These are phyloP conservation scores for Plasmodium gonderi DNA, from an alignment of 169 alveolate genomes.

Conservation along the genomic window DNA sequence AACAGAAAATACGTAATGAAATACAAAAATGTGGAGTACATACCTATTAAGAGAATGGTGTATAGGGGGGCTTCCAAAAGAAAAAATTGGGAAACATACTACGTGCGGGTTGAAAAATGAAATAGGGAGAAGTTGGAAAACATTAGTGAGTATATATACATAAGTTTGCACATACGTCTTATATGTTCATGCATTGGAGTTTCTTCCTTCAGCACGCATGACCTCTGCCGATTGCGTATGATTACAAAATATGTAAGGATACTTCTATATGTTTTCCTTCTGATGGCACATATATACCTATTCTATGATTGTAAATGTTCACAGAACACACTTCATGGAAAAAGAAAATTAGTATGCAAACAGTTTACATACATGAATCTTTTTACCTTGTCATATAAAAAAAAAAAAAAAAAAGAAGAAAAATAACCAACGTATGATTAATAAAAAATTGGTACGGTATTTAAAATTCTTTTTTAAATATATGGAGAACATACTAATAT, in stretches of 20 bases:
- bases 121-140: not conserved
- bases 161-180: not conserved
- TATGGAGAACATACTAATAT: not conserved
- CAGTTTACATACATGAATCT: too few species aligned
- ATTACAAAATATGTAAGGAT: too few species aligned
- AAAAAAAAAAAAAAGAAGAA: too few species aligned
- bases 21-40: conserved; percentile 83
- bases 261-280: too few species aligned
- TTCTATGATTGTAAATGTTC: too few species aligned
- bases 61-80: conserved; percentile 46
- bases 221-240: too few species aligned
- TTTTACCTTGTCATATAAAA: too few species aligned
- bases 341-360: too few species aligned
- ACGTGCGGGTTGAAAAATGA: conserved; percentile 37
- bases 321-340: not conserved
- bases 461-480: not conserved
- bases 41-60: conserved; percentile 76
- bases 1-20: conserved; percentile 79
- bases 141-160: not conserved
- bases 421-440: not conserved
- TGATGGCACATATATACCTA: too few species aligned
- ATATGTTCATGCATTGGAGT: too few species aligned
- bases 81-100: conserved; percentile 66
- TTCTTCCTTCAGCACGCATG: too few species aligned
- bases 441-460: not conserved